Percentiles rank a stretch among this genome's conserved stretches.
phyloP scores from a whole-genome alignment of 108 stramenopile species.

The Seminavis robusta region DNA sequence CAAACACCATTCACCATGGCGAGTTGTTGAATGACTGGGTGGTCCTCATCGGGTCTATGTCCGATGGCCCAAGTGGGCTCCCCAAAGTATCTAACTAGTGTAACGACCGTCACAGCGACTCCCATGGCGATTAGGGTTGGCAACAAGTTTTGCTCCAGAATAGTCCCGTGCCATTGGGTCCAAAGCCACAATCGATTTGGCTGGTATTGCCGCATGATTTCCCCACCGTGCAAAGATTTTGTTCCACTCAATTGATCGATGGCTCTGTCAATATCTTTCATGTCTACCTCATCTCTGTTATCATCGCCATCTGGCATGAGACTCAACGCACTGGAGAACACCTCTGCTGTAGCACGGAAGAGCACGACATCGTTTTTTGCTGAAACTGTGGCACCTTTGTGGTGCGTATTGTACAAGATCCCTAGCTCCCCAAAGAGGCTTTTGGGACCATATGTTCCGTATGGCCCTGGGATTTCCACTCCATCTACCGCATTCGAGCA shows the following conservation, averaged over 20 bases:
- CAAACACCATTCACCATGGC: constrained; percentile 32
- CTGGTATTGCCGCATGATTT: constrained; percentile 23
- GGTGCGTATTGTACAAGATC: constrained; percentile 15
- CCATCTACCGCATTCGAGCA: constrained; percentile 21
- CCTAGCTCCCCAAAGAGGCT: constrained; percentile 23
- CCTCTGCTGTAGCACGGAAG: constrained; percentile 13
- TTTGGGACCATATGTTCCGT: constrained; percentile 10
- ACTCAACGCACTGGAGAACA: constrained; percentile 17
- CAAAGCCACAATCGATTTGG: constrained; percentile 33
- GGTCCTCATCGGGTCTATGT: too few species aligned
- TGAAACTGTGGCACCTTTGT: constrained; percentile 18
- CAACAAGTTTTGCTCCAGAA: constrained; percentile 3
- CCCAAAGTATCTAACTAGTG: too few species aligned
- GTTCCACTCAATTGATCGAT: constrained; percentile 26
- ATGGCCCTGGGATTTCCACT: constrained; percentile 24
- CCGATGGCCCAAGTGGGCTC: too few species aligned
- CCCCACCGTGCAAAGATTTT: constrained; percentile 11
- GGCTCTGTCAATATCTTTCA: constrained; percentile 14
- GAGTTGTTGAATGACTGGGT: too few species aligned
- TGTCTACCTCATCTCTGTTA: neutral
- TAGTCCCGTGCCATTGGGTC: constrained; percentile 26
- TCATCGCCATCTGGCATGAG: too few species aligned
- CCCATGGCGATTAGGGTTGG: constrained; percentile 21
- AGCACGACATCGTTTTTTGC: constrained; percentile 1
- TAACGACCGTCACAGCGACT: too few species aligned